phyloP scores from a whole-genome alignment of 208 protist species.

The Crithidia mellificae region DNA sequence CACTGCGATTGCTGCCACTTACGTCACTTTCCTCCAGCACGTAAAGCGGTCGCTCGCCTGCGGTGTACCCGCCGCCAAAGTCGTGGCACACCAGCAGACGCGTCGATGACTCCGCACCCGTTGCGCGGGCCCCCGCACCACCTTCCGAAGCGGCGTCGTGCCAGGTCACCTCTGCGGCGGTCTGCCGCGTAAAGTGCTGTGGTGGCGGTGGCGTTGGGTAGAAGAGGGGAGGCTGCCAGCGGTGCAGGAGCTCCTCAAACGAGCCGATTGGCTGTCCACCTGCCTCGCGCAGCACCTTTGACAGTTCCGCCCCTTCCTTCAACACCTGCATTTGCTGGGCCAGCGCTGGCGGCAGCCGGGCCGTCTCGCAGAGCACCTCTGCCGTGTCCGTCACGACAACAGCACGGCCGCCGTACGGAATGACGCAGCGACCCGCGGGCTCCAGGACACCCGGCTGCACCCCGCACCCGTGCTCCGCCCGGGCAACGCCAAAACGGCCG shows the following conservation, averaged over 20 bases:
- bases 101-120: not conserved
- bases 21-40: slow-evolving; percentile 18
- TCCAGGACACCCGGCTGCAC: slow-evolving; percentile 51
- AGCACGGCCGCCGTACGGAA: slow-evolving; percentile 55
- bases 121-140: no score
- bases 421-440: slow-evolving; percentile 51
- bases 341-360: slow-evolving; percentile 32
- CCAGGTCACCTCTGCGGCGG: not conserved
- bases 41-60: slow-evolving; percentile 46
- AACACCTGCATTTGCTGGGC: slow-evolving; percentile 12
- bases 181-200: slow-evolving; percentile 7
- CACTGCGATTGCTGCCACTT: not conserved
- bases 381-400: slow-evolving; percentile 37
- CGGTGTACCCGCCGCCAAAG: slow-evolving; percentile 68
- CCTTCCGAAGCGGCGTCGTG: not conserved
- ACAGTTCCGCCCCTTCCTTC: slow-evolving; percentile 24
- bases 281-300: slow-evolving; percentile 20
- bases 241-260: slow-evolving; percentile 36
- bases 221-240: slow-evolving; percentile 19
- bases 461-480: slow-evolving; percentile 37
- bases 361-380: slow-evolving; percentile 51
- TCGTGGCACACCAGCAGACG: slow-evolving; percentile 84
- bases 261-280: slow-evolving; percentile 37
- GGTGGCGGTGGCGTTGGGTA: slow-evolving; percentile 22
- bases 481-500: slow-evolving; percentile 40